Percentiles rank a stretch among this genome's conserved stretches.
Evolutionary conservation across 345 rosid species (phyloP).

Genomic region (Crucihimalaya himalaica): DNA sequence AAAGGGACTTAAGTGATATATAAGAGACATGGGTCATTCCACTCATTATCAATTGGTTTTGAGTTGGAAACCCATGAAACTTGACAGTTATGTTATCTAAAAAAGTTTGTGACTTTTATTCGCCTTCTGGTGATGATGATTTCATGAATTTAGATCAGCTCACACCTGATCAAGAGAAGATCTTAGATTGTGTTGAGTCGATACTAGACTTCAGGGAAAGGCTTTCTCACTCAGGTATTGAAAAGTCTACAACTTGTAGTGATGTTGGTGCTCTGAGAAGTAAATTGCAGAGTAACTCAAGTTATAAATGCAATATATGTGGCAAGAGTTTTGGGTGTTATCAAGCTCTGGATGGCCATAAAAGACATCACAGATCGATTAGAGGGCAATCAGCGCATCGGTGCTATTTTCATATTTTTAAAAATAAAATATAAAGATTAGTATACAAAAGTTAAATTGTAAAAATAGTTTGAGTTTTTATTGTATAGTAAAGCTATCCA

Average conservation of each 20-base stretch:
- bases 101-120: conserved; percentile 3
- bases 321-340: not conserved
- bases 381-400: not conserved
- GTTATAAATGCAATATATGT: not conserved
- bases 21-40: too few species aligned
- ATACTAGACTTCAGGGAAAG: not conserved
- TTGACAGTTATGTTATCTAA: conserved; percentile 29
- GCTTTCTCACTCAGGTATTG: not conserved
- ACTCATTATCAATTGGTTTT: too few species aligned
- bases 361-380: not conserved
- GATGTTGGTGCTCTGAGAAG: conserved; percentile 10
- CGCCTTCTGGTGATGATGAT: not conserved
- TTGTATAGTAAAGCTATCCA: too few species aligned
- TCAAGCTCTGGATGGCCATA: not conserved
- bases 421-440: too few species aligned
- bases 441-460: too few species aligned
- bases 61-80: too few species aligned
- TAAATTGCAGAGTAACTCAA: not conserved
- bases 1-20: too few species aligned
- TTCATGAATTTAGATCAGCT: conserved; percentile 3
- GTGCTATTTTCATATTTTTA: too few species aligned
- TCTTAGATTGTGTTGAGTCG: conserved; percentile 5
- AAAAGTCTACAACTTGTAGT: not conserved
- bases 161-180: not conserved
- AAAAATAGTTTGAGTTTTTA: too few species aligned